Evolutionary conservation across 345 rosid species (phyloP).

Genomic region (Heritiera littoralis): DNA sequence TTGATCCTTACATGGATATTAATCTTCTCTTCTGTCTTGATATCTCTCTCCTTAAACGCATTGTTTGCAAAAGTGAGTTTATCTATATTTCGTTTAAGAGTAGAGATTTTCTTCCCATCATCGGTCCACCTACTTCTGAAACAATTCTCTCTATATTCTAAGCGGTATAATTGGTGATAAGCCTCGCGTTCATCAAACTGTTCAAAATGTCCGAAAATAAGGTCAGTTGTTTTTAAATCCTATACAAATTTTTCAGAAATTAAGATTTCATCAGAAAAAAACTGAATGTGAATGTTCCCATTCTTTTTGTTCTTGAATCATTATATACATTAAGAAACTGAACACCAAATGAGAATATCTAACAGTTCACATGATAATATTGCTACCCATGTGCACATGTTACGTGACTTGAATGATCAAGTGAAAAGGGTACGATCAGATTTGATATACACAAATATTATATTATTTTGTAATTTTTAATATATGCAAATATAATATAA

Average conservation of each 20-base stretch:
- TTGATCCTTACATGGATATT: slow-evolving; percentile 17
- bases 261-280: background rate
- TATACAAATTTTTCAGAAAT: background rate
- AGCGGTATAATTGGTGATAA: background rate
- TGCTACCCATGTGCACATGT: no score
- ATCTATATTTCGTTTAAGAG: slow-evolving; percentile 9
- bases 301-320: no score
- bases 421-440: no score
- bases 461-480: no score
- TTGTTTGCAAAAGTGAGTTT: slow-evolving; percentile 14
- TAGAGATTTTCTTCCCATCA: background rate
- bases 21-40: slow-evolving; percentile 4
- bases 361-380: no score
- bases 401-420: no score
- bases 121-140: background rate
- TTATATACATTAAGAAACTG: no score
- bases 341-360: no score
- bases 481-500: no score
- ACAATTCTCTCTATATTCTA: background rate
- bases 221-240: no score
- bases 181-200: background rate
- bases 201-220: background rate
- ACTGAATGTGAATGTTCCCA: no score
- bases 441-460: no score
- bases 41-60: slow-evolving; percentile 7